phyloP scores from a whole-genome alignment of 441 rosid genomes.

The Iberis amara region DNA sequence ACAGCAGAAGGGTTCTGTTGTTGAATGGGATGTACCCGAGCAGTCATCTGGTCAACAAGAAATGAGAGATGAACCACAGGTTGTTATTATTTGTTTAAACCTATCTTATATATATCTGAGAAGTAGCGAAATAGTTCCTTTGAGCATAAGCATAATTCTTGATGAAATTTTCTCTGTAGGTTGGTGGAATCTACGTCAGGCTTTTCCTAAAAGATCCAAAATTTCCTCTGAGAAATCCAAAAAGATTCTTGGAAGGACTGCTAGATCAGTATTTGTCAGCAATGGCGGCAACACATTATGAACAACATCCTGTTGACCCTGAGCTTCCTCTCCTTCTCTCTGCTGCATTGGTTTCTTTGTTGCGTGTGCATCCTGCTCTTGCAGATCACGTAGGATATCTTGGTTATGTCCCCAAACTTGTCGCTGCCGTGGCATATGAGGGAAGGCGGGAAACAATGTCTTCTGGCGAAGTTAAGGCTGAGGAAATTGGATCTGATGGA shows the following conservation, averaged over 20 bases:
- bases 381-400: slow-evolving; percentile 98
- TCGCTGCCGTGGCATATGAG: slow-evolving; percentile 93
- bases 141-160: slow-evolving; percentile 16
- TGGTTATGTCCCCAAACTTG: slow-evolving; percentile 97
- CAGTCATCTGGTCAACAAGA: slow-evolving; percentile 89
- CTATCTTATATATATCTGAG: not conserved
- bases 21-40: slow-evolving; percentile 99
- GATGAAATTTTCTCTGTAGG: slow-evolving; percentile 44
- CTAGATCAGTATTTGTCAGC: slow-evolving; percentile 94
- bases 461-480: slow-evolving; percentile 55
- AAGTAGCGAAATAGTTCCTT: slow-evolving; percentile 7
- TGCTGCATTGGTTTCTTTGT: slow-evolving; percentile 94
- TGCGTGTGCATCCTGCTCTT: slow-evolving; percentile 97
- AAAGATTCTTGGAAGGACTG: slow-evolving; percentile 94
- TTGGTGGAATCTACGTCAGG: slow-evolving; percentile 93
- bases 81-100: slow-evolving; percentile 26
- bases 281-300: slow-evolving; percentile 92
- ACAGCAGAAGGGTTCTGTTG: slow-evolving; percentile 84
- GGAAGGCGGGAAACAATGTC: slow-evolving; percentile 94
- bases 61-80: slow-evolving; percentile 97
- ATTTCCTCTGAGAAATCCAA: slow-evolving; percentile 96
- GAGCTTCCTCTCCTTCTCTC: slow-evolving; percentile 97
- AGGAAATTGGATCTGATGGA: slow-evolving; percentile 38
- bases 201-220: slow-evolving; percentile 96
- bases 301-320: slow-evolving; percentile 67